Evolutionary conservation across 1,284 basidiomycete species (phyloP), one percentile per base, ranked within the genome.

Genomic region (Filobasidium uniguttulatum): DNA sequence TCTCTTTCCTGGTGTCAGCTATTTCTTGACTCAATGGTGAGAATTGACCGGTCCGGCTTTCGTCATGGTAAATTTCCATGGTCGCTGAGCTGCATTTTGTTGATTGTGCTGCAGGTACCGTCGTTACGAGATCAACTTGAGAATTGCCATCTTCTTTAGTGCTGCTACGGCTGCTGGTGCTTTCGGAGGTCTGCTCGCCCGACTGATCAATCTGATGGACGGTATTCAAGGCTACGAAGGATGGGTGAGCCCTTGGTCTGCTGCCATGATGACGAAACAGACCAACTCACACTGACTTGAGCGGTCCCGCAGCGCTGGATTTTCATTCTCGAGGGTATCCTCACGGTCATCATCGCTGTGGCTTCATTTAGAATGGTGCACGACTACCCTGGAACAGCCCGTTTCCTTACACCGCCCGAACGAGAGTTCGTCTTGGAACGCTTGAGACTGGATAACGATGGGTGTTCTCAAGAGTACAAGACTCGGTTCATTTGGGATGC

Each of bases 301-400:
- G 26, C 15, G 10, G 15, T 38, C 22, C 22, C 23, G 14, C 52
- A 37, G 30, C 43, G 59, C 47, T 83, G 82, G 82, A 82, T 84
- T 61, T 83, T 85, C 67, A 84, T 85, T 53, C 68, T 86, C 3
- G 83, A 85, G 65, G 83, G 83, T 9, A 70, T 85, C 29, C 70
- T 71, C 20, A 86, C 83, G 2, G 75, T 85, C 28, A 6, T 83
- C 20, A 77, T 79, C 2, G 82, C 81, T 1, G 59, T 66, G 15
- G 58, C 71, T 3, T 82, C 82, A 4, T 85, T 79, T 71, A 85
- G 76, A 75, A 77, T 85, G 57, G 77, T 85, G 55, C 78, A 82
- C 60, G 84, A 86, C 65, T 86, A 86, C 69, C 83, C 83, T 3
- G 81, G 83, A 59, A 81, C 77, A 0, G 83, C 83, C 37, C 82